Evolutionary conservation across 352 stramenopile genomes (phyloP).

Genomic region (Globisporangium okanoganense): DNA sequence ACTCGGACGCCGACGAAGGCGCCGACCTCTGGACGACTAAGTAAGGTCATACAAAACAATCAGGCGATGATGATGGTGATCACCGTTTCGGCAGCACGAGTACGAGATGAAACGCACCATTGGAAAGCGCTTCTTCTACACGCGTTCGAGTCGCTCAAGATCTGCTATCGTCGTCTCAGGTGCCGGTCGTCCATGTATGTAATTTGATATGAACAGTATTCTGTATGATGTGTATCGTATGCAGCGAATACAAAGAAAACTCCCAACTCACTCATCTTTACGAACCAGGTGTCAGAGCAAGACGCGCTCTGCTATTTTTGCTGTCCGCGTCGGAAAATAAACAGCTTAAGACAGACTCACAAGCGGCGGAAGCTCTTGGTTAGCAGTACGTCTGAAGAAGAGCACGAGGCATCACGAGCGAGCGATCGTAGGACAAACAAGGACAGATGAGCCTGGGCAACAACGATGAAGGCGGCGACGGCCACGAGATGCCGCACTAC

Average conservation of each 20-base stretch:
- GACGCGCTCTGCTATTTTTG: background rate
- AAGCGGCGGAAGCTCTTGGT: background rate
- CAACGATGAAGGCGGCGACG: slow-evolving; percentile 6
- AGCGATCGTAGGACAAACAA: background rate
- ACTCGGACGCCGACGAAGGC: slow-evolving; percentile 78
- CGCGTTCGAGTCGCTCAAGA: background rate
- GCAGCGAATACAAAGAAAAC: slow-evolving; percentile 3
- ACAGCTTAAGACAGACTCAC: background rate
- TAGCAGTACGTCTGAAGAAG: background rate
- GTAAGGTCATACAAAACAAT: slow-evolving; percentile 24
- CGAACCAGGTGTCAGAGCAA: background rate
- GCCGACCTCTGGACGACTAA: slow-evolving; percentile 78
- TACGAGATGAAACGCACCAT: too few relatives aligned
- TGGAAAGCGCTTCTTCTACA: background rate
- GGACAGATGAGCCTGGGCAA: slow-evolving; percentile 12
- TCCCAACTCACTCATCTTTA: background rate
- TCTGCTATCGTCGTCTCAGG: background rate
- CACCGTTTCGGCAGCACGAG: too few relatives aligned
- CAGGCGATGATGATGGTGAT: background rate
- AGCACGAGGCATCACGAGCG: background rate
- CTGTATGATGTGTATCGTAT: background rate
- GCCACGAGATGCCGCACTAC: slow-evolving; percentile 48
- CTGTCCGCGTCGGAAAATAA: background rate
- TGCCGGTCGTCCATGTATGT: slow-evolving; percentile 6
- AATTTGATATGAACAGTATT: slow-evolving; percentile 1